Evolutionary conservation across 2,329 filamentous ascomycete species (phyloP), one percentile per base, ranked within the genome.

Genomic region (Fusarium sarcochroum): DNA sequence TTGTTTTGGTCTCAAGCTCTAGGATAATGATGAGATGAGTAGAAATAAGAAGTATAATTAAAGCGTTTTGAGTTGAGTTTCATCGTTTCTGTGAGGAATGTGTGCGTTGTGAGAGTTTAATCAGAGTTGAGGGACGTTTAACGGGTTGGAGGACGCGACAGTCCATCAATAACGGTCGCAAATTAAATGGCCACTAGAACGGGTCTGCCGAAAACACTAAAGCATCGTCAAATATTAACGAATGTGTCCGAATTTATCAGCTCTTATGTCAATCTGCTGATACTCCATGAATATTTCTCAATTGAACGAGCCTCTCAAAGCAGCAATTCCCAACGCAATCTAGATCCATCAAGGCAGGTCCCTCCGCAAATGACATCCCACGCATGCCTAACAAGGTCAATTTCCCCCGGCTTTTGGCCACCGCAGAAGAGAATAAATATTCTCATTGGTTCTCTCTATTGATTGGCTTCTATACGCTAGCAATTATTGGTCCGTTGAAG

Each of bases 1-100:
- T 72, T 93, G 90, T 79, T 88, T 92, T 68, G 85, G 77, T 15
- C 65, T 80, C 10, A 65, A 65, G 32, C 21, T 68, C 5, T 69
- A 32, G 32, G 17, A 37, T 17, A 10, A 8, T 32, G 14, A 18
- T 41, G 5, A 48, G n/a, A 59, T 27, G 7, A 45, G 3, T 40
- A 41, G 21, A 38, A 32, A 14, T 30, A 10, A n/a, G 15, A 40
- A 25, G 25, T 25, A 27, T 10, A 40, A 34, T 18, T 21, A 41
- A 20, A 15, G 13, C 2, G 4, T 50, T 23, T 38, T 32, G 13
- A 15, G 17, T 44, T 11, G 14, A 11, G 18, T 25, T 46, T n/a
- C 4, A 6, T 2, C 17, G 20, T 34, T 21, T 17, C 9, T 23
- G 11, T n/a, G 10, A 15, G 4, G 3, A 9, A 6, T 20, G 14